Percentiles rank a stretch among this genome's conserved stretches.
phyloP scores from a whole-genome alignment of 164 flowering plant species.

The Chimonanthus salicifolius region DNA sequence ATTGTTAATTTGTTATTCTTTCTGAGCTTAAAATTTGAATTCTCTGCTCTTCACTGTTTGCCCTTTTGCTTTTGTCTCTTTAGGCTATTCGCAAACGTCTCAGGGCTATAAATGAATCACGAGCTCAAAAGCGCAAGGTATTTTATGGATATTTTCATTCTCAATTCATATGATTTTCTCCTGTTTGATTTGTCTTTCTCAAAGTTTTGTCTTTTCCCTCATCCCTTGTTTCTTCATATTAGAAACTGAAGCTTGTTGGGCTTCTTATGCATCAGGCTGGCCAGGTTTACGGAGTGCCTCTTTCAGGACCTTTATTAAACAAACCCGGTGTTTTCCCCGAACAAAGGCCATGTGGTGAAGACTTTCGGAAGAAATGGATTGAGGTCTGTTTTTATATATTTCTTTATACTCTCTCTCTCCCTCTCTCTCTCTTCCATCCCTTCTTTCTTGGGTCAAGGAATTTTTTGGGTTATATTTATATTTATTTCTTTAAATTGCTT shows the following conservation, averaged over 20 bases:
- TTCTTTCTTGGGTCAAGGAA: no score
- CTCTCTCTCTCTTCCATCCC: no score
- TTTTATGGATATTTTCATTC: neutral
- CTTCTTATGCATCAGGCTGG: constrained; percentile 66
- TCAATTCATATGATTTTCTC: neutral
- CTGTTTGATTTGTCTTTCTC: neutral
- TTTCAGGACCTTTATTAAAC: constrained; percentile 60
- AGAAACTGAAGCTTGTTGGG: constrained; percentile 12
- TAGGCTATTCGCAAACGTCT: constrained; percentile 78
- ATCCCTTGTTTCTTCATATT: neutral
- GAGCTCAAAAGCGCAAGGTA: constrained; percentile 98
- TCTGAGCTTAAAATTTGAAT: neutral
- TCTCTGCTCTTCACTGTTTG: neutral
- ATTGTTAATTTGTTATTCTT: neutral
- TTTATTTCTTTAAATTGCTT: no score
- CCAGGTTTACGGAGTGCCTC: constrained; percentile 94
- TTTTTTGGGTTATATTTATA: no score
- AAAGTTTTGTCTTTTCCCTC: neutral
- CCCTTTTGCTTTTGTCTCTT: neutral
- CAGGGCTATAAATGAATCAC: constrained; percentile 94
- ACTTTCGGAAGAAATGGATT: constrained; percentile 84
- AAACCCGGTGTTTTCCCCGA: constrained; percentile 84
- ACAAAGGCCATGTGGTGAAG: constrained; percentile 75
- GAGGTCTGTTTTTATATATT: constrained; percentile 48
- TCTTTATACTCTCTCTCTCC: no score